phyloP scores from a whole-genome alignment of 2,329 filamentous ascomycete genomes.

The Microcera coccophila region DNA sequence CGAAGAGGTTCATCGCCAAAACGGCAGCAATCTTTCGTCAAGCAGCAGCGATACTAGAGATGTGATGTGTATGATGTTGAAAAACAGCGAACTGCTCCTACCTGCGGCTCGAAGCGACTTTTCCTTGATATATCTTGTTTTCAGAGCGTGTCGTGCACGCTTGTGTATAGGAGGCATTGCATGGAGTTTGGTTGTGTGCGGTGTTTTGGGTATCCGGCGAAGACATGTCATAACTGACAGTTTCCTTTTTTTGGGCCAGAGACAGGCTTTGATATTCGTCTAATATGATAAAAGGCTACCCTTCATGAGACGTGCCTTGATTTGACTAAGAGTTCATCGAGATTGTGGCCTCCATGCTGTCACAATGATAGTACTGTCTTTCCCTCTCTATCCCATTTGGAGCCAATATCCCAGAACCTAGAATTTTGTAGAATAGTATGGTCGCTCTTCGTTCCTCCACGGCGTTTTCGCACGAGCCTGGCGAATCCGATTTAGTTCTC shows the following conservation, averaged over 20 bases:
- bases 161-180: conserved; percentile 32
- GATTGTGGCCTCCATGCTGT: no score
- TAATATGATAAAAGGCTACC: no score
- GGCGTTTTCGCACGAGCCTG: no score
- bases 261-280: not conserved
- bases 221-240: not conserved
- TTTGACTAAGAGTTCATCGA: no score
- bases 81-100: not conserved
- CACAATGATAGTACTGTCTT: no score
- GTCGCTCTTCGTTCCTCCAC: no score
- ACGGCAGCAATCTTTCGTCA: conserved; percentile 63
- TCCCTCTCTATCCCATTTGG: no score
- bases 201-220: conserved; percentile 12
- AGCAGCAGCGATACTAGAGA: conserved; percentile 46
- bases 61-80: conserved; percentile 20
- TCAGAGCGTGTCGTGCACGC: conserved; percentile 13
- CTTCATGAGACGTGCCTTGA: no score
- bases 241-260: not conserved
- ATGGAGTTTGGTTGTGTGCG: conserved; percentile 31
- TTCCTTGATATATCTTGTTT: conserved; percentile 9
- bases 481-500: no score
- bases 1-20: conserved; percentile 65
- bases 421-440: no score
- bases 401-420: no score
- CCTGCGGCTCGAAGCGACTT: conserved; percentile 6